Evolutionary conservation across 768 basidiomycete species (phyloP).

Genomic region (Pisolithus sp.): DNA sequence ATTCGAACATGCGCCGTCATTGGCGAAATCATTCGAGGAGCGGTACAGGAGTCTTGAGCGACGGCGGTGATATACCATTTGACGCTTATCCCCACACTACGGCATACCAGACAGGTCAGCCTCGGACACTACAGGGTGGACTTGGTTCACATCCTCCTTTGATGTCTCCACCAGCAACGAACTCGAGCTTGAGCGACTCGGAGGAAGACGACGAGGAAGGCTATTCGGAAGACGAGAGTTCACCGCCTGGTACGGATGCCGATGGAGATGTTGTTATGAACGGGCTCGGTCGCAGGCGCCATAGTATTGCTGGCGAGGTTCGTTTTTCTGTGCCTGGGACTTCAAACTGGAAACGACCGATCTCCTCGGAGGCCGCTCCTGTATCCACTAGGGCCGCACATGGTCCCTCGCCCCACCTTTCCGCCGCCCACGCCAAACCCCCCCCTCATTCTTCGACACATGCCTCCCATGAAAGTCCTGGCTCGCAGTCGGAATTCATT

Average conservation of each 20-base stretch:
- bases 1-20: conserved; percentile 80
- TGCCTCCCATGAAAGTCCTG: background rate
- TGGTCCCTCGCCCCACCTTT: background rate
- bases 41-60: conserved; percentile 14
- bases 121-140: background rate
- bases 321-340: background rate
- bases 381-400: background rate
- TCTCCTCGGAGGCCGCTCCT: background rate
- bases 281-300: background rate
- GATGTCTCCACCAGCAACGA: conserved; percentile 26
- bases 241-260: background rate
- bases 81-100: conserved; percentile 5
- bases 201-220: conserved; percentile 14
- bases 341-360: conserved; percentile 1
- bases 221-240: conserved; percentile 19
- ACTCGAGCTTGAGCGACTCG: conserved; percentile 21
- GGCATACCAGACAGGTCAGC: background rate
- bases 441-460: background rate
- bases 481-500: conserved; percentile 14
- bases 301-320: background rate
- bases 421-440: background rate
- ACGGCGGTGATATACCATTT: conserved; percentile 14
- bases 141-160: conserved; percentile 9
- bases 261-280: background rate
- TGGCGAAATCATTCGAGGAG: conserved; percentile 55